Evolutionary conservation across 441 rosid genomes (phyloP), one percentile per base, ranked within the genome.

Genomic region (Gossypium laxum): DNA sequence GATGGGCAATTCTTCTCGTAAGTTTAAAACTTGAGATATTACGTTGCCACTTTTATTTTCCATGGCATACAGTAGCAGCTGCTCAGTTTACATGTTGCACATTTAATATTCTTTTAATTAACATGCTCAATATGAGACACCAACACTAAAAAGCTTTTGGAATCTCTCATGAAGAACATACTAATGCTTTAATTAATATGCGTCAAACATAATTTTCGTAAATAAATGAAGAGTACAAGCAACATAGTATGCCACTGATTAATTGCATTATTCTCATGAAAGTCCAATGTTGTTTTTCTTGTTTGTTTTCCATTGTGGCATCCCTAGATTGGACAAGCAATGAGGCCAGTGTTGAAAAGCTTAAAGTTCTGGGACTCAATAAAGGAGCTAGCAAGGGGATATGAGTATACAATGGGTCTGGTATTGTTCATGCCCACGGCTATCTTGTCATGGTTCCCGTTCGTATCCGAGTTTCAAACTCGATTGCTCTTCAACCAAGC

Each of bases 401-500:
- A 92, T 14, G 99, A 95, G 62, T 91, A 89, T 77, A 70, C 82
- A 34, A 91, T 92, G 96, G 99, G 95, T 14, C 48, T 89, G 43
- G 0, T 88, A 22, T 72, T 95, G 55, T 92, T 95, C 88, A 79
- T 77, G 72, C 96, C 96, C 1, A 80, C 74, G 1, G 93, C 96
- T 0, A 79, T 91, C 52, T 76, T 92, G 75, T 92, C 99, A 0
- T 95, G 88, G 89, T 86, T 95, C 84, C 96, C 98, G 0, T 91
- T 95, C 14, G 92, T 92, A 7, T 91, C 87, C 0, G 98, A 88
- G 83, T 77, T 95, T 84, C 98, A 95, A 74, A 82, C 91, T 11
- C 91, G 99, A 17, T 75, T 95, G 74, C 91, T 95, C 54, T 95
- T 92, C 83, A 92, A 89, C 78, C 99, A 91, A 80, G 99, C 99